Evolutionary conservation across 805 yeast species (phyloP), one percentile per base, ranked within the genome.

Genomic region (Diddensiella santjacobensis): DNA sequence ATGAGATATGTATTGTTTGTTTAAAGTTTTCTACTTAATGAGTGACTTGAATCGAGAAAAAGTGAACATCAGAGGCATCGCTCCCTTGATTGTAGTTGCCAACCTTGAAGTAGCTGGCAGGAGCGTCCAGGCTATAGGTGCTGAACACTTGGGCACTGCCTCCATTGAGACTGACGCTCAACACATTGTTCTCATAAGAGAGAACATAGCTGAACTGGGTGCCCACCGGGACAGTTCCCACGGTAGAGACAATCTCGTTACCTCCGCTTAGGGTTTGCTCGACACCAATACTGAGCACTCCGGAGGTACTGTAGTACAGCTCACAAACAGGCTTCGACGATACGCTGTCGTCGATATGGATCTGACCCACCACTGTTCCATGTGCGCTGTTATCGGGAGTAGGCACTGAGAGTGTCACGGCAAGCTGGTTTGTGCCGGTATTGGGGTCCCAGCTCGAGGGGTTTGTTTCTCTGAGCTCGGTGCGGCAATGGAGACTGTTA

Each of bases 231-330:
- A 38, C 22, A 11, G 41, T 38, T 8, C 22, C 20, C 6, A 38
- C 19, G 20, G 19, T 10, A 6, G 41, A 15, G 11, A 38, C 5
- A n/a, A 38, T 20, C 22, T 38, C 41, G 22, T 38, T 18, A 20
- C 41, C 41, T 17, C 41, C 41, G 19, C 41, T 38, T 10, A 17
- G 41, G 20, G 41, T 38, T 23, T 38, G 41, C 24, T 38, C 41
- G 22, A 38, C 41, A 18, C 41, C 41, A 20, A 38, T 20, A 18
- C 23, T 6, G 4, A 38, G 15, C 23, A 17, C 22, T 4, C 41
- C 41, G n/a, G n/a, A 11, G 5, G 41, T 17, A 20, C 24, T 38
- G 41, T 38, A 38, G 23, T 38, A 38, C 6, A 38, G 10, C 41
- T 38, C 41, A 20, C 41, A 38, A 6, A 38, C 41, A 19, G 41